Evolutionary conservation across 2,329 filamentous ascomycete species (phyloP), one percentile per base, ranked within the genome.

Genomic region (Ambrosiella beaveri): DNA sequence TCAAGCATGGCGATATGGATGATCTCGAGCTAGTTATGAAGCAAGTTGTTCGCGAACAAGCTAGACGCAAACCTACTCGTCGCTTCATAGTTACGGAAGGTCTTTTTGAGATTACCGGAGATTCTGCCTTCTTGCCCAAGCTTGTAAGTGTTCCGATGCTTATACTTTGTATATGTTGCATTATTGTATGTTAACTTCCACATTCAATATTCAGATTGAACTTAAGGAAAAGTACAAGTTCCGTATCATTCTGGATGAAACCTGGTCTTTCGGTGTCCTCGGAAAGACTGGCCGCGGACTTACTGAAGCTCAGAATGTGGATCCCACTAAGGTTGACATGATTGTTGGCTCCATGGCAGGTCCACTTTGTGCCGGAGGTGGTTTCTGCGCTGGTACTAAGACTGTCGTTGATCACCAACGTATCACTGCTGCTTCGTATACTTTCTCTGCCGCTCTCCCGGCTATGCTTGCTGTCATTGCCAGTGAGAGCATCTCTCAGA

Each of bases 181-280:
- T 27, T 4, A 27, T 4, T 27, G 3, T 27, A 69, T 62, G 5
- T 36, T 36, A 35, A 51, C 17, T 8, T 3, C 19, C 13, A 36
- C 35, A 51, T 51, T 7, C 35, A 35, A 36, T 51, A 27, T 27
- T 51, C 39, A 63, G 62, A 59, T 97, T 62, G 91, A 95, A 68
- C 77, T 98, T 64, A 96, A 96, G 72, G 82, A 90, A 64, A 87
- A 86, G 69, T 96, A 97, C 79, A 98, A 96, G 73, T 98, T 97
- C 75, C 88, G 93, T 65, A 80, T 98, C 59, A 95, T 97, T 63
- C 82, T 98, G 41, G 93, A 98, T 69, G 93, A 98, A 74, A 95
- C 90, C 1, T 95, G 88, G 85, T 96, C 90, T 0, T 98, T 97
- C 68, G 94, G 91, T 61, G 86, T 97, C 15, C 79, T 98, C 4